phyloP scores from a whole-genome alignment of 179 eudicot genomes.

The Beta macrorhiza region DNA sequence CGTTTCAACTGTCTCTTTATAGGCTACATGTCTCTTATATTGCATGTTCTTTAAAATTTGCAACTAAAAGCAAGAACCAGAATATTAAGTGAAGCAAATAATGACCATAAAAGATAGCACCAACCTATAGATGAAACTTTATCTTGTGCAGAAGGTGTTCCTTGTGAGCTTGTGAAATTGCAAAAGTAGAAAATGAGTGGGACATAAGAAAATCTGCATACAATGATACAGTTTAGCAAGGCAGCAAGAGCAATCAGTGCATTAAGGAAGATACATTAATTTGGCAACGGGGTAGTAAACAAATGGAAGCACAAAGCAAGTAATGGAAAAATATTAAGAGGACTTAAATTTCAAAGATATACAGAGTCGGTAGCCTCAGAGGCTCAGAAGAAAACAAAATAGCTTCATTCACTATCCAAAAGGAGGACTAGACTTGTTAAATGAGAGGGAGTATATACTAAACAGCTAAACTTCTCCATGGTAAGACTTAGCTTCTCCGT shows the following conservation, averaged over 20 bases:
- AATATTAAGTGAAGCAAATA: neutral
- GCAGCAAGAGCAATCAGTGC: constrained; percentile 15
- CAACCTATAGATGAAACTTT: constrained; percentile 66
- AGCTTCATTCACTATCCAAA: neutral
- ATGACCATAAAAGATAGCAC: constrained; percentile 26
- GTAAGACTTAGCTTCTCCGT: neutral
- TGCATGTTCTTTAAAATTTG: no score
- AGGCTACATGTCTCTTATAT: no score
- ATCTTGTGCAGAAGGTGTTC: constrained; percentile 48
- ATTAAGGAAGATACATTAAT: neutral
- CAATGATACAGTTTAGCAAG: neutral
- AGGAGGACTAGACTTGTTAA: neutral
- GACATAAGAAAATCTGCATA: constrained; percentile 73
- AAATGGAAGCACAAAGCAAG: neutral
- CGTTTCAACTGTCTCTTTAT: no score
- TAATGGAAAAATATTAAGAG: neutral
- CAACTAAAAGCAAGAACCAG: neutral
- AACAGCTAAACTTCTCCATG: neutral
- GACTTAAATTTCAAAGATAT: constrained; percentile 9
- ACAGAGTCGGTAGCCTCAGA: neutral
- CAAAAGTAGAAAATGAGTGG: constrained; percentile 55
- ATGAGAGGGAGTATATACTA: neutral
- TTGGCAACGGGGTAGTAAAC: neutral
- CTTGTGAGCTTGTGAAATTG: constrained; percentile 46
- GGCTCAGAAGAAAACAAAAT: neutral